Evolutionary conservation across 2,329 filamentous ascomycete genomes (phyloP).

Genomic region (Aspergillus sp.): DNA sequence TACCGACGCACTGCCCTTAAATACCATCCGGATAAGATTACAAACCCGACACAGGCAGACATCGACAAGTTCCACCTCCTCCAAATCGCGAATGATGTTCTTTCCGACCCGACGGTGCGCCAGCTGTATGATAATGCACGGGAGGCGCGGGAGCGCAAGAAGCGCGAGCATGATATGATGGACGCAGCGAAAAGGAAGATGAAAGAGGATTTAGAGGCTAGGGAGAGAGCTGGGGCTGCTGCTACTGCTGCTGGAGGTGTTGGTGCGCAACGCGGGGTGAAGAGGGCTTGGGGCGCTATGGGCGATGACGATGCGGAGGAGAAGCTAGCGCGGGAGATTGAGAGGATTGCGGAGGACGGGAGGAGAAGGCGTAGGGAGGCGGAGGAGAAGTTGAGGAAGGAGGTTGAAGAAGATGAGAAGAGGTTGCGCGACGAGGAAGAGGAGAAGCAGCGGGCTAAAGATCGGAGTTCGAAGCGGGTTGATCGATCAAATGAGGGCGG

Average conservation of each 20-base stretch:
- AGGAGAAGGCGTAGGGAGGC: conserved; percentile 52
- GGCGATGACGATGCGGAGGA: conserved; percentile 43
- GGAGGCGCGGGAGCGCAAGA: conserved; percentile 68
- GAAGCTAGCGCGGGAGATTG: conserved; percentile 55
- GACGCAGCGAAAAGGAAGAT: conserved; percentile 71
- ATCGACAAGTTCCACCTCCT: conserved; percentile 81
- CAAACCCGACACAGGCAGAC: conserved; percentile 64
- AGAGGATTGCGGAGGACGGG: conserved; percentile 54
- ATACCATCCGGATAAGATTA: conserved; percentile 91
- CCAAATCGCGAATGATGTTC: conserved; percentile 81
- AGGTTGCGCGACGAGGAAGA: conserved; percentile 42
- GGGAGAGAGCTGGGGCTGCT: conserved; percentile 60
- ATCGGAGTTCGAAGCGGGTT: conserved; percentile 31
- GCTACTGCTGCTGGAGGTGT: conserved; percentile 17
- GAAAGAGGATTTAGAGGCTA: conserved; percentile 80
- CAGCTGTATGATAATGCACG: conserved; percentile 76
- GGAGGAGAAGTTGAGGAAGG: conserved; percentile 47
- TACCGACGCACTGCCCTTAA: conserved; percentile 85
- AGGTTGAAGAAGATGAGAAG: conserved; percentile 42
- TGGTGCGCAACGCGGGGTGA: conserved; percentile 54
- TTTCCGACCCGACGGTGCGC: conserved; percentile 69
- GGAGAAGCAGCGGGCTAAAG: conserved; percentile 41
- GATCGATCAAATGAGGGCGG: conserved; percentile 39
- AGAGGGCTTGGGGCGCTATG: conserved; percentile 51
- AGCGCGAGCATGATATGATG: conserved; percentile 70